A percentile compares a stretch with the other conserved stretches of the same genome.
phyloP scores from a whole-genome alignment of 2,329 filamentous ascomycete genomes.

The Curvularia sp. region DNA sequence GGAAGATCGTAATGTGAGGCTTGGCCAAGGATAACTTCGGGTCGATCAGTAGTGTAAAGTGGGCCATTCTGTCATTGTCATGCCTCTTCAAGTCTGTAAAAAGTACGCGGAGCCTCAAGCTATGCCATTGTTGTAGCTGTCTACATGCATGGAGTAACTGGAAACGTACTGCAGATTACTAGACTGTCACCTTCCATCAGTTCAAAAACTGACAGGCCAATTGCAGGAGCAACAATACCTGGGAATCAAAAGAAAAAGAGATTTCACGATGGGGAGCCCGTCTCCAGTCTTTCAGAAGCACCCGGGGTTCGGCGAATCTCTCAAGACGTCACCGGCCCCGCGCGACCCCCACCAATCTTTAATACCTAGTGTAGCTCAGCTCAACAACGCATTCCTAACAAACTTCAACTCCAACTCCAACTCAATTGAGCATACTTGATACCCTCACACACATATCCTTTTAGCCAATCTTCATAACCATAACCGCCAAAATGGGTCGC shows the following conservation, averaged over 20 bases:
- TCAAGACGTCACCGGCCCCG: conserved; percentile 33
- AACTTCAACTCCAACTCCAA: conserved; percentile 24
- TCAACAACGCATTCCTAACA: conserved; percentile 28
- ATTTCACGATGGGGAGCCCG: conserved; percentile 24
- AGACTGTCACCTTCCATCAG: background rate
- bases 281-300: conserved; percentile 40
- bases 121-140: background rate
- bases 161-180: no score
- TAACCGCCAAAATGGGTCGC: conserved; percentile 79
- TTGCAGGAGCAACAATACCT: conserved; percentile 6
- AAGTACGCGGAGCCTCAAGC: background rate
- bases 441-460: conserved; percentile 16
- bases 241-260: conserved; percentile 8
- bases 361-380: conserved; percentile 39
- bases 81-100: background rate
- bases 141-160: background rate
- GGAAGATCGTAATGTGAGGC: conserved; percentile 19
- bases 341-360: conserved; percentile 24
- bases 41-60: conserved; percentile 24
- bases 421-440: conserved; percentile 11
- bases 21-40: conserved; percentile 25
- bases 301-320: conserved; percentile 40
- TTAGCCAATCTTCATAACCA: conserved; percentile 11
- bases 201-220: background rate
- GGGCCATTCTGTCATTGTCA: conserved; percentile 15